Conservation (phyloP, 169 alveolate species). For the Plasmodium cynomolgi region DNA sequence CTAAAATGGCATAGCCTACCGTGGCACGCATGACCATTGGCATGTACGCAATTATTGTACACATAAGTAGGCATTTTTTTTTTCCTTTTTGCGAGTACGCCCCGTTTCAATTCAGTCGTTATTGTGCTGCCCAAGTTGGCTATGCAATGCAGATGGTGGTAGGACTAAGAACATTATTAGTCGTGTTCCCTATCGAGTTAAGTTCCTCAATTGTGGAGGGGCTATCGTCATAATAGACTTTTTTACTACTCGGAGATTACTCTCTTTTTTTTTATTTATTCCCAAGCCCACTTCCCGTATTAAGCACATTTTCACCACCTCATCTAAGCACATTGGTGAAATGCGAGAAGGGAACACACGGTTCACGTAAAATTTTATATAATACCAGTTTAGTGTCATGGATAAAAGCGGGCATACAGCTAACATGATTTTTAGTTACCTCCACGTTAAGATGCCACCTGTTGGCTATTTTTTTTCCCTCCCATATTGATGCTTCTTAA, state of each 20-base stretch:
- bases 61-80: not conserved
- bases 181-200: not conserved
- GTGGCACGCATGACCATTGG: not conserved
- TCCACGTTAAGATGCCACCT: not conserved
- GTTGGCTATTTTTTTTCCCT: not conserved
- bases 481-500: not conserved
- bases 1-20: not conserved
- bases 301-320: not conserved
- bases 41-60: not conserved
- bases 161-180: not conserved
- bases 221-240: not conserved
- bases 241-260: too few species aligned
- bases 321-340: not conserved
- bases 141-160: not conserved
- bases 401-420: not conserved
- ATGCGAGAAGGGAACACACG: not conserved
- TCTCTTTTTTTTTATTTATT: slow-evolving; percentile 2
- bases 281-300: not conserved
- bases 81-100: not conserved
- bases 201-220: not conserved
- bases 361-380: not conserved
- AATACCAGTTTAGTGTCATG: not conserved
- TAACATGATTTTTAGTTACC: too few species aligned
- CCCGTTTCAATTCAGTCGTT: not conserved
- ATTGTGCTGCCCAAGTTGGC: not conserved